Conservation (phyloP, 2,329 filamentous ascomycete species). For the Lecanoromycetidae sp. region DNA sequence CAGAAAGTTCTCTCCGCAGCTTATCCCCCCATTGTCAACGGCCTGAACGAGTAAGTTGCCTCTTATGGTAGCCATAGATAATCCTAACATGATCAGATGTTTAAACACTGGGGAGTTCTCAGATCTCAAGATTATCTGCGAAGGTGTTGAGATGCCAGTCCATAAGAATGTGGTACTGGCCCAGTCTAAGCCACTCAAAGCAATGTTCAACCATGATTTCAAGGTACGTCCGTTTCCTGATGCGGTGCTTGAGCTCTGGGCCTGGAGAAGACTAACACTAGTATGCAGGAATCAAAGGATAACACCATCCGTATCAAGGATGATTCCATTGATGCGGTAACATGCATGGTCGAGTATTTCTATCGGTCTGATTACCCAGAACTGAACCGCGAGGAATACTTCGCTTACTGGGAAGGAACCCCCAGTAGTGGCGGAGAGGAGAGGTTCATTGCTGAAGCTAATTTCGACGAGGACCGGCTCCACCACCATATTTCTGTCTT, state of each 20-base stretch:
- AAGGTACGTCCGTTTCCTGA: background rate
- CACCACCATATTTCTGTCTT: background rate
- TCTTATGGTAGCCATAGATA: background rate
- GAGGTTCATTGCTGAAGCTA: too few relatives aligned
- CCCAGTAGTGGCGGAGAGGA: too few relatives aligned
- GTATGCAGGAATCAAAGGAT: background rate
- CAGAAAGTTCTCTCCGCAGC: too few relatives aligned
- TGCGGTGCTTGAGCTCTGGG: background rate
- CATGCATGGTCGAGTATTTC: background rate
- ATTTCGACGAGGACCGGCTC: background rate
- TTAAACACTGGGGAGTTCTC: background rate
- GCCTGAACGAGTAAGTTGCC: background rate
- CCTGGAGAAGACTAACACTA: background rate
- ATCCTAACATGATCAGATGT: background rate
- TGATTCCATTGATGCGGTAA: background rate
- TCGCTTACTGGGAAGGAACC: too few relatives aligned
- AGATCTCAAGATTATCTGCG: background rate
- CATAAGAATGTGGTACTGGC: constrained; percentile 4
- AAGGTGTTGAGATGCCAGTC: background rate
- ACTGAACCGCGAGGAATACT: too few relatives aligned
- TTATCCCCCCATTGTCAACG: too few relatives aligned
- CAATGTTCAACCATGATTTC: constrained; percentile 1
- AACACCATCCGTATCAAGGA: background rate
- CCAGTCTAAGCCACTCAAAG: constrained; percentile 2
- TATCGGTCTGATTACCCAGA: background rate